These are phyloP conservation scores for Gracilaria domingensis DNA, from an alignment of 23 red algal genomes.

Conservation along the genomic window DNA sequence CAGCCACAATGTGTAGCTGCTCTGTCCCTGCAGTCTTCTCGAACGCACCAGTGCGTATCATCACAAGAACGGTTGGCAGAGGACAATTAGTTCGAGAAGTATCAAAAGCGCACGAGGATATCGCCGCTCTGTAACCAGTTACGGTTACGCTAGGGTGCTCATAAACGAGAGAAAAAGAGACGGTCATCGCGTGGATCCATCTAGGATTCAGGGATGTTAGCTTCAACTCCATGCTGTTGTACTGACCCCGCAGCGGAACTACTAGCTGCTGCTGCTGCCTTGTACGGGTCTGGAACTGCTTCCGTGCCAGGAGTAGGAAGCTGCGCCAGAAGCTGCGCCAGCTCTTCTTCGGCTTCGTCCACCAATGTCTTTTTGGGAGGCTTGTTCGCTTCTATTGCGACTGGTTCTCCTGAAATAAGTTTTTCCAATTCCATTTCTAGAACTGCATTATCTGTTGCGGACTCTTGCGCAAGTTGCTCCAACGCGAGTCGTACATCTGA, in stretches of 20 bases:
- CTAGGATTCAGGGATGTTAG: slow-evolving; percentile 16
- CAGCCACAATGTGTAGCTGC: not conserved
- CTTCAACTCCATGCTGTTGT: not conserved
- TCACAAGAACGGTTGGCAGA: not conserved
- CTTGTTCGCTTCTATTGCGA: not conserved
- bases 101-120: too few relatives aligned
- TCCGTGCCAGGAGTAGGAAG: slow-evolving; percentile 16
- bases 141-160: too few relatives aligned
- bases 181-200: not conserved
- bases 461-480: slow-evolving; percentile 51
- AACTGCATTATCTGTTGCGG: slow-evolving; percentile 41
- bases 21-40: not conserved
- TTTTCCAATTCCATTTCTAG: slow-evolving; percentile 61
- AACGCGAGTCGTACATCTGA: slow-evolving; percentile 60
- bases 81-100: not conserved
- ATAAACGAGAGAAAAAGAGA: too few relatives aligned
- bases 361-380: slow-evolving; percentile 21
- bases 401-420: slow-evolving; percentile 26
- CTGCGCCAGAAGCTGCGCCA: slow-evolving; percentile 38
- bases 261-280: not conserved
- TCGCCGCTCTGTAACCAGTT: too few relatives aligned
- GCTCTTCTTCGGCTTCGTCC: slow-evolving; percentile 57
- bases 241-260: not conserved
- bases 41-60: not conserved
- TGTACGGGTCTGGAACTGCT: slow-evolving; percentile 16